Base-by-base conservation (phyloP, 257 asterid species). In the Capsicum chinense region DNA sequence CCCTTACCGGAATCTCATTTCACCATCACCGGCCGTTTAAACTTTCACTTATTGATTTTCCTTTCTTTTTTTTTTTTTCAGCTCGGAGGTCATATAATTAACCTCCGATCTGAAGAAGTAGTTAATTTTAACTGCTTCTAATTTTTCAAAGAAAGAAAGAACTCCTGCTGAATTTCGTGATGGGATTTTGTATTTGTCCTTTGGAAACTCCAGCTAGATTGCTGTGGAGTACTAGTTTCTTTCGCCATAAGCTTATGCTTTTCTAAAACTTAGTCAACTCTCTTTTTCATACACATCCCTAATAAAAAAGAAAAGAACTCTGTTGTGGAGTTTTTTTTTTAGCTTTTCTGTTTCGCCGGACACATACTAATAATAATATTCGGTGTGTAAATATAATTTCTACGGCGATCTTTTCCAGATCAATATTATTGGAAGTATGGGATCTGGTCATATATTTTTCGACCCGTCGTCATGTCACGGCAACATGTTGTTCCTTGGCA, bases 221-320 rank as follows among this genome's bases (percentile, higher is more conserved):
- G 68, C 94, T 97, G 59, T 97, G 99, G 99, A 93, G 97, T 89
- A 95, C 98, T 79, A 97, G 99, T 87, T 97, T 97, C 91, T 97
- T 97, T 92, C 99, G 99, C 93, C 99, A 97, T 87, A 97, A 97
- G 97, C 89, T 93, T 84, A 95, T 93, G 98, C 86, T 93, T 33
- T 97, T 97, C 88, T 94, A 90, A 88, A 83, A 82, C 68, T 48
- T 76, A 48, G 79, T 35, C 50, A 47, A 50, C 39, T 76, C 62
- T 54, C 47, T 76, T 83, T 83, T 47, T 5, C 84, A 87, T 80
- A 14, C 12, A 71, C 15, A 67, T 64, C 33, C 69, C 63, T 84
- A 54, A 44, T 5, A 14, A 69, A 48, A 81, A 21, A 57, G 14
- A 19, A 42, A 39, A 66, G 44, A 39, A 39, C 86, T 73, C 73